Percentiles rank a stretch among this genome's conserved stretches.
These are phyloP conservation scores for Withania somnifera DNA, from an alignment of 305 asterid species.

Conservation along the genomic window DNA sequence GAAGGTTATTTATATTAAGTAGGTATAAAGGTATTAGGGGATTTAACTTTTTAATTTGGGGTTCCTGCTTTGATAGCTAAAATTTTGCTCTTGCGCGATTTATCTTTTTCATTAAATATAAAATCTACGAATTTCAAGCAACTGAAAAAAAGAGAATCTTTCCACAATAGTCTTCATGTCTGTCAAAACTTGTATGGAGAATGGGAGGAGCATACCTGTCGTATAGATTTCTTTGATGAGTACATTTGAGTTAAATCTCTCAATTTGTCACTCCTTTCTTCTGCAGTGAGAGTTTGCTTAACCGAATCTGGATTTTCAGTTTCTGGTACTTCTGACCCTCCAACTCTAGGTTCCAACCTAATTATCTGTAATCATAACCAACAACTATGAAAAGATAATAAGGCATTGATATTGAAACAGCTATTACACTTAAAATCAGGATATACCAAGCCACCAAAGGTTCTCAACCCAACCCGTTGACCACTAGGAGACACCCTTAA, in stretches of 20 bases:
- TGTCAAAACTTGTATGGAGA: background rate
- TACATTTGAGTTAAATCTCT: slow-evolving; percentile 17
- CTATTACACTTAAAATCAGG: background rate
- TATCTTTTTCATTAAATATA: background rate
- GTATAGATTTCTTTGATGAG: slow-evolving; percentile 31
- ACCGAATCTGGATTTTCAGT: slow-evolving; percentile 20
- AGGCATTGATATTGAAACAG: background rate
- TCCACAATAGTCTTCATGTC: background rate
- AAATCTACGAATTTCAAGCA: background rate
- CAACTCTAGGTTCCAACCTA: slow-evolving; percentile 55
- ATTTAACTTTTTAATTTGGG: background rate
- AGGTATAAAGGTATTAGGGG: background rate
- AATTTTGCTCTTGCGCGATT: background rate
- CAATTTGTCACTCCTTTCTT: slow-evolving; percentile 21
- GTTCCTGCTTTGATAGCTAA: background rate
- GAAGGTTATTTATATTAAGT: background rate
- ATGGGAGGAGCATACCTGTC: slow-evolving; percentile 26
- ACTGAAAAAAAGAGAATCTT: background rate
- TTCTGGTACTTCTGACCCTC: slow-evolving; percentile 23
- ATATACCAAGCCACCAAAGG: background rate
- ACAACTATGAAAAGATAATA: background rate
- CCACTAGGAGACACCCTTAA: background rate
- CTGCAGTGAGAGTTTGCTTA: slow-evolving; percentile 24
- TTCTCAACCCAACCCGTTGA: background rate
- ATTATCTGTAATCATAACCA: slow-evolving; percentile 37